Evolutionary conservation across 306 rosid genomes (phyloP).

Genomic region (Pyrus pyrifolia): DNA sequence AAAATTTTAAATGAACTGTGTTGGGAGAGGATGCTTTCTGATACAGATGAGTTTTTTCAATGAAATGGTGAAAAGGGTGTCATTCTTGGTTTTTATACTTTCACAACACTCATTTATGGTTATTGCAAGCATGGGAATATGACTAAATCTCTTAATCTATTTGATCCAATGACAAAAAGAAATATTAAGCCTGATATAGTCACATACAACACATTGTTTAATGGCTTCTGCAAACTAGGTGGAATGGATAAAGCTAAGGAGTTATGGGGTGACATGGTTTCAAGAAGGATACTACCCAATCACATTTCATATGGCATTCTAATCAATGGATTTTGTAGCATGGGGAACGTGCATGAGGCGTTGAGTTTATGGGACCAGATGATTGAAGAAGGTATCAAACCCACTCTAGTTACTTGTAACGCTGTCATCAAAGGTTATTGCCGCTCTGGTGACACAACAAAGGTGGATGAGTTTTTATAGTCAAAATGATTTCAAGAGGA

Average conservation of each 20-base stretch:
- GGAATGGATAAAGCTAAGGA: slow-evolving; percentile 73
- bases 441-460: slow-evolving; percentile 46
- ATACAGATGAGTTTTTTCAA: slow-evolving; percentile 63
- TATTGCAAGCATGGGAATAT: slow-evolving; percentile 73
- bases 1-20: slow-evolving; percentile 78
- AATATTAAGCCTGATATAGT: slow-evolving; percentile 79
- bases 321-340: slow-evolving; percentile 71
- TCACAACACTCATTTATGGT: slow-evolving; percentile 80
- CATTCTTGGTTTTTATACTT: slow-evolving; percentile 77
- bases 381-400: slow-evolving; percentile 66
- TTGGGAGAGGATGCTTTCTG: slow-evolving; percentile 58
- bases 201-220: slow-evolving; percentile 72
- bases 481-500: slow-evolving; percentile 59
- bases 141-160: slow-evolving; percentile 51
- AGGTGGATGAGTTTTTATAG: slow-evolving; percentile 51
- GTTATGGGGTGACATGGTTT: slow-evolving; percentile 65
- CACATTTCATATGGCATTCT: slow-evolving; percentile 63
- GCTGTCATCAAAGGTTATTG: slow-evolving; percentile 71
- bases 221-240: slow-evolving; percentile 82
- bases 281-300: slow-evolving; percentile 48
- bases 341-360: slow-evolving; percentile 58
- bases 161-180: slow-evolving; percentile 46
- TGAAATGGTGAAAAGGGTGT: slow-evolving; percentile 89
- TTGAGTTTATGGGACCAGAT: slow-evolving; percentile 73
- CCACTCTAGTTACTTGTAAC: slow-evolving; percentile 66